These are phyloP conservation scores for Aspergillus cavernicola DNA, from an alignment of 495 filamentous ascomycete species.

Conservation along the genomic window DNA sequence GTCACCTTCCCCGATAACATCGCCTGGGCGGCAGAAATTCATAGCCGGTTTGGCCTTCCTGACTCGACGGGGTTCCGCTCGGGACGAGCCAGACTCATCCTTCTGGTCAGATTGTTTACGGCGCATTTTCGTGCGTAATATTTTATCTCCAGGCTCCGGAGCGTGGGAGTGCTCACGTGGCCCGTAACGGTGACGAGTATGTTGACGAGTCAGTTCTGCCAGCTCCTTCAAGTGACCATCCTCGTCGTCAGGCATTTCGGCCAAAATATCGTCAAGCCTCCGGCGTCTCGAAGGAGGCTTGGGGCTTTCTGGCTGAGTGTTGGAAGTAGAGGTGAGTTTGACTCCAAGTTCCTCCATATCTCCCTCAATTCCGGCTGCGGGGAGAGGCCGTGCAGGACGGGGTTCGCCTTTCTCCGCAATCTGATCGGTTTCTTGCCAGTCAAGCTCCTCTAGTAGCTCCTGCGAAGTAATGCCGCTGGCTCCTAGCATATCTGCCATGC, in stretches of 20 bases:
- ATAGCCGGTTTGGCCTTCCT: constrained; percentile 13
- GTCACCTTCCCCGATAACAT: constrained; percentile 69
- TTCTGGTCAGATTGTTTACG: constrained; percentile 29
- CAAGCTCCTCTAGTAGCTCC: constrained; percentile 54
- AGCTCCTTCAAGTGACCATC: constrained; percentile 21
- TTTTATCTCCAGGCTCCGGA: constrained; percentile 15
- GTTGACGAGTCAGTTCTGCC: constrained; percentile 14
- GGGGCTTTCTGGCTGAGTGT: neutral
- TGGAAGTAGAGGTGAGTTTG: neutral
- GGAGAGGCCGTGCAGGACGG: constrained; percentile 15
- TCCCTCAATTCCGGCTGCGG: constrained; percentile 34
- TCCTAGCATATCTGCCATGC: constrained; percentile 73
- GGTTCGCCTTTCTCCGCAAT: constrained; percentile 30
- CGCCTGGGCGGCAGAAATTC: constrained; percentile 25
- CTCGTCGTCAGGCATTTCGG: constrained; percentile 21
- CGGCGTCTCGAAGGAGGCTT: neutral
- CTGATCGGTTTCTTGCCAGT: constrained; percentile 43
- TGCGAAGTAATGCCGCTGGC: constrained; percentile 59
- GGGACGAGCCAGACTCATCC: constrained; percentile 15
- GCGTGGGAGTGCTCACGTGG: constrained; percentile 9
- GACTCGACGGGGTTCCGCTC: constrained; percentile 8
- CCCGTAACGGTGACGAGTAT: constrained; percentile 12
- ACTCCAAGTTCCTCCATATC: constrained; percentile 38
- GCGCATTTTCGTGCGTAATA: constrained; percentile 28
- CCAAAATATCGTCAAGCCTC: constrained; percentile 13